A percentile compares a stretch with the other conserved stretches of the same genome.
phyloP scores from a whole-genome alignment of 371 early-diverging fungal species.

The Lichtheimia ornata region DNA sequence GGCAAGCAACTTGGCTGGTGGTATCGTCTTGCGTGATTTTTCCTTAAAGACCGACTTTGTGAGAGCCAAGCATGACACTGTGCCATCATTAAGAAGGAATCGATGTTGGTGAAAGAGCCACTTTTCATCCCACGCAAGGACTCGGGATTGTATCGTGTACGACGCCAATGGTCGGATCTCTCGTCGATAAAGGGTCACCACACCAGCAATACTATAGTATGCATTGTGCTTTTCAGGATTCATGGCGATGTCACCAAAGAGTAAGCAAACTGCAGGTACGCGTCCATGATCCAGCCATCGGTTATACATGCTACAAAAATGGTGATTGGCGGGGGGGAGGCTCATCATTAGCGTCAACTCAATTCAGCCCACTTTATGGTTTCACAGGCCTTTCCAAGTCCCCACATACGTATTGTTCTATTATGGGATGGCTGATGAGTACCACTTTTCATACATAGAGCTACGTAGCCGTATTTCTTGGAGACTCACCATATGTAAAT shows the following conservation, averaged over 20 bases:
- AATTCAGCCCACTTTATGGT: conserved; percentile 27
- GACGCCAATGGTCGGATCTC: conserved; percentile 55
- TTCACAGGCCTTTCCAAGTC: conserved; percentile 11
- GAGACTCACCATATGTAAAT: conserved; percentile 42
- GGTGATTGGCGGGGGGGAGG: too few relatives aligned
- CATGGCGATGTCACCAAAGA: conserved; percentile 44
- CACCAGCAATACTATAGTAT: conserved; percentile 38
- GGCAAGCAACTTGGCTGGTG: conserved; percentile 32
- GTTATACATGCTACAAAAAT: conserved; percentile 44
- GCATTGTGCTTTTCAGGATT: conserved; percentile 30
- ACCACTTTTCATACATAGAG: too few relatives aligned
- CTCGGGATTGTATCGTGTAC: conserved; percentile 53
- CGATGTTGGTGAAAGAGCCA: conserved; percentile 50
- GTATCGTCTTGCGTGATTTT: conserved; percentile 39
- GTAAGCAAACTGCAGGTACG: conserved; percentile 41
- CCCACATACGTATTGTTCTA: too few relatives aligned
- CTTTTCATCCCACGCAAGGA: conserved; percentile 62
- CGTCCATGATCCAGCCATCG: conserved; percentile 58
- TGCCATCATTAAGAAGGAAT: conserved; percentile 22
- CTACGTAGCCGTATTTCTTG: too few relatives aligned
- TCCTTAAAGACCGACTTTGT: conserved; percentile 47
- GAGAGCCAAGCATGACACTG: conserved; percentile 33
- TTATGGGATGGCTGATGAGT: too few relatives aligned
- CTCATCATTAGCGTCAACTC: too few relatives aligned
- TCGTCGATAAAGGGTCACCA: conserved; percentile 43